Conservation (phyloP, 75 land plant genomes). For the Cupressus sempervirens region DNA sequence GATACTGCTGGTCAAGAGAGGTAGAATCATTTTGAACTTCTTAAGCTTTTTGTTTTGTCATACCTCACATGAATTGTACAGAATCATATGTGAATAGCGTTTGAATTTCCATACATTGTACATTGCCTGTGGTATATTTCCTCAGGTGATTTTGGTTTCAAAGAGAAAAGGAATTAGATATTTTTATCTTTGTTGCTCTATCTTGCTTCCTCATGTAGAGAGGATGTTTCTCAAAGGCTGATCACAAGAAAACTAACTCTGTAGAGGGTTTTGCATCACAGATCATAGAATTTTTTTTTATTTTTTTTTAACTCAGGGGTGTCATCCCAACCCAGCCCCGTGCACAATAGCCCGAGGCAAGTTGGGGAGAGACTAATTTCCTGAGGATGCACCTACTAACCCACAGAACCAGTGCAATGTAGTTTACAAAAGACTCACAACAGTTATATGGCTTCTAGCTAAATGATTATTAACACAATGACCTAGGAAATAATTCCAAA, state of each 20-base stretch:
- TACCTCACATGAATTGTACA: not conserved
- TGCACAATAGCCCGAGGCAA: no score
- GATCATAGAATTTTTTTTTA: not conserved
- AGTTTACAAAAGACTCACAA: not conserved
- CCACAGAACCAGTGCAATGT: no score
- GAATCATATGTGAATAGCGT: not conserved
- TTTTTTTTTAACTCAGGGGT: no score
- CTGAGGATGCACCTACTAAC: no score
- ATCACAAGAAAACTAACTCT: not conserved
- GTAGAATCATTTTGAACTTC: constrained; percentile 11
- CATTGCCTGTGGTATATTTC: not conserved
- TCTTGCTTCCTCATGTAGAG: not conserved
- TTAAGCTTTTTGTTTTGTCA: not conserved
- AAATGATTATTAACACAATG: not conserved
- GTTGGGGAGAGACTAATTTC: no score
- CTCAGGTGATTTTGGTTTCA: not conserved
- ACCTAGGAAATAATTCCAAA: not conserved
- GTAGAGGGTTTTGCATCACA: not conserved
- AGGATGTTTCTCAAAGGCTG: not conserved
- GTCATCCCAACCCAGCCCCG: no score
- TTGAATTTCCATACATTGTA: not conserved
- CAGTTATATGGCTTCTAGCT: not conserved
- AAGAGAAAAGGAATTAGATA: no score
- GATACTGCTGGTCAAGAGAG: constrained; percentile 74
- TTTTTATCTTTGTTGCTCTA: not conserved